phyloP scores from a whole-genome alignment of 2,329 filamentous ascomycete species.

The Monilinia laxa region DNA sequence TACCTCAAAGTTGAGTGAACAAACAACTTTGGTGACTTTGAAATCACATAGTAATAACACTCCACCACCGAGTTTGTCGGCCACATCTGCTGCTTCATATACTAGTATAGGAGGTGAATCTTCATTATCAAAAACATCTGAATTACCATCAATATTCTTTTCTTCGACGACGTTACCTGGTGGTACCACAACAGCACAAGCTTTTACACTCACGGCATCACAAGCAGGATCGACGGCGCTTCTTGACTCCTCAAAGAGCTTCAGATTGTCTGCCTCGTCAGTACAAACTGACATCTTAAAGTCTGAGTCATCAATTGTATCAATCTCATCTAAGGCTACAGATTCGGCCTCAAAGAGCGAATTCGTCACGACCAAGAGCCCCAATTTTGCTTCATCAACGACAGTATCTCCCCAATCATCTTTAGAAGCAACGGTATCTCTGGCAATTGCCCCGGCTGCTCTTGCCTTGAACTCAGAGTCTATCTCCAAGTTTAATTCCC shows the following conservation, averaged over 20 bases:
- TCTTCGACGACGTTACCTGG: slow-evolving; percentile 9
- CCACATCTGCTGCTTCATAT: neutral
- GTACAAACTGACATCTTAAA: neutral
- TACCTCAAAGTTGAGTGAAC: neutral
- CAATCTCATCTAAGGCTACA: neutral
- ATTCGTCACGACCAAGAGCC: neutral
- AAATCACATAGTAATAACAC: neutral
- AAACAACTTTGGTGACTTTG: neutral
- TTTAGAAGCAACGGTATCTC: neutral
- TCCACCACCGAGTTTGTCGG: neutral
- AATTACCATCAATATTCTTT: neutral
- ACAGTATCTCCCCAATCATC: neutral
- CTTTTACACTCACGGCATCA: slow-evolving; percentile 14
- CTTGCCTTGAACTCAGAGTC: neutral
- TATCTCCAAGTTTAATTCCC: neutral
- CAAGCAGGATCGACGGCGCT: neutral
- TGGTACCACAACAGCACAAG: slow-evolving; percentile 6
- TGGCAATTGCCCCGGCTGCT: neutral
- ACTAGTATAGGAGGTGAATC: neutral
- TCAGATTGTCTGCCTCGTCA: neutral
- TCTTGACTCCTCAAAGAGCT: slow-evolving; percentile 2
- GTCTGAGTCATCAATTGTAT: neutral
- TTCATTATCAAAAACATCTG: neutral
- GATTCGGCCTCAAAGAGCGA: neutral
- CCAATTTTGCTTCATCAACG: neutral